phyloP scores from a whole-genome alignment of 306 rosid genomes.

The Rubus parviflorus region DNA sequence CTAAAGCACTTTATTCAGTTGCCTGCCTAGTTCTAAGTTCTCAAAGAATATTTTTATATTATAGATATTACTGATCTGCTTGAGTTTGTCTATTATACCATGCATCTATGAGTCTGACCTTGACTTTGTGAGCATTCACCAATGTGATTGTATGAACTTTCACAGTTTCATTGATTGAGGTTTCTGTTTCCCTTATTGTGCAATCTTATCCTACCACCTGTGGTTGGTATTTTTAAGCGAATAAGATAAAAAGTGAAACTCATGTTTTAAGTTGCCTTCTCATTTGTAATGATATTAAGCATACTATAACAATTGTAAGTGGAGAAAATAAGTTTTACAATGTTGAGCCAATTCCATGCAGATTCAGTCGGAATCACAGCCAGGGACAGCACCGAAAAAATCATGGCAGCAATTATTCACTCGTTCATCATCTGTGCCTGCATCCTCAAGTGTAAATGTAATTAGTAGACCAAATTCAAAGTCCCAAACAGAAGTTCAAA shows the following conservation, averaged over 20 bases:
- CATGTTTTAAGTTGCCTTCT: conserved; percentile 14
- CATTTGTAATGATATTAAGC: conserved; percentile 6
- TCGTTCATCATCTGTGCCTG: conserved; percentile 63
- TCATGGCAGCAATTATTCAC: conserved; percentile 98
- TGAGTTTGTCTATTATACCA: background rate
- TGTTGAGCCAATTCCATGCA: conserved; percentile 47
- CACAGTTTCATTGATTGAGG: background rate
- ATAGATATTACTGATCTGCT: conserved; percentile 6
- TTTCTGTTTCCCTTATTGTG: background rate
- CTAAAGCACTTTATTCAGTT: conserved; percentile 9
- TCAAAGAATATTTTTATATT: background rate
- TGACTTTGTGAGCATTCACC: background rate
- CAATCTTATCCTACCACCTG: background rate
- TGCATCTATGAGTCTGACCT: conserved; percentile 7
- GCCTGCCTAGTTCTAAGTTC: conserved; percentile 8
- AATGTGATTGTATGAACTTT: background rate
- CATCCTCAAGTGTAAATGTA: conserved; percentile 64
- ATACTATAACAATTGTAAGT: conserved; percentile 10
- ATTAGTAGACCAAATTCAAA: conserved; percentile 84
- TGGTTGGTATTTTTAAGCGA: background rate
- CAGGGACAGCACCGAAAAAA: conserved; percentile 70
- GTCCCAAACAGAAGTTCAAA: conserved; percentile 56
- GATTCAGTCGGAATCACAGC: conserved; percentile 66
- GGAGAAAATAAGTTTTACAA: conserved; percentile 26
- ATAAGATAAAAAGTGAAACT: conserved; percentile 3